A percentile compares a stretch with the other conserved stretches of the same genome.
These are phyloP conservation scores for Warburgia ugandensis DNA, from an alignment of 164 flowering plant species.

Conservation along the genomic window DNA sequence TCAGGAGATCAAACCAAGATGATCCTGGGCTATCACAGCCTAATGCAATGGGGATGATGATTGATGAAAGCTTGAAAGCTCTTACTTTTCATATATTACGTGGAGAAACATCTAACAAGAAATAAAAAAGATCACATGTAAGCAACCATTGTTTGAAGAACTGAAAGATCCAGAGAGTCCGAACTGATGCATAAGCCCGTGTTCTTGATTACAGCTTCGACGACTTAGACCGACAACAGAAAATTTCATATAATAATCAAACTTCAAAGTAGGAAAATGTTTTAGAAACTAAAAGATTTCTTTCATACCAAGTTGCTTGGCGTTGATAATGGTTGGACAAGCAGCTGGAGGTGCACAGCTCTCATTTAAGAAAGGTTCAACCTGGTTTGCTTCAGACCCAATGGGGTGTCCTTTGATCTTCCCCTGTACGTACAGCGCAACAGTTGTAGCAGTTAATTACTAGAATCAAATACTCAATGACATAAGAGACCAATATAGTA, in stretches of 20 bases:
- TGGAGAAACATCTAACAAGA: too few relatives aligned
- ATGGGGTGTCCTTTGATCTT: slow-evolving; percentile 85
- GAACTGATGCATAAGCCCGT: too few relatives aligned
- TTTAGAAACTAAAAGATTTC: neutral
- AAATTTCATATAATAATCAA: neutral
- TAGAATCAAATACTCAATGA: neutral
- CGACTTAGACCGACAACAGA: slow-evolving; percentile 29
- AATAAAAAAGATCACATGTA: too few relatives aligned
- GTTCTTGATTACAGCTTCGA: slow-evolving; percentile 24
- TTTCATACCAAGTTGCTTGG: slow-evolving; percentile 61
- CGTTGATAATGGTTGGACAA: slow-evolving; percentile 84
- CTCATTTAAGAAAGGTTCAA: slow-evolving; percentile 77
- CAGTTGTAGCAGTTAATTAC: neutral
- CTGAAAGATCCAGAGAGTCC: too few relatives aligned
- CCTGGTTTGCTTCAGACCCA: slow-evolving; percentile 75
- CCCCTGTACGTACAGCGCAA: slow-evolving; percentile 42
- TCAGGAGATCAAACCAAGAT: too few relatives aligned
- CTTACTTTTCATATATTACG: too few relatives aligned
- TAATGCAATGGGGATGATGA: too few relatives aligned
- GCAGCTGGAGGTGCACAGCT: slow-evolving; percentile 80
- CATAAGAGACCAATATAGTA: neutral
- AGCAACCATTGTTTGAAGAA: too few relatives aligned
- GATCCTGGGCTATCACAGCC: too few relatives aligned
- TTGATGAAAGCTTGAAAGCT: too few relatives aligned
- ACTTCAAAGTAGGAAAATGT: neutral